Evolutionary conservation across 306 rosid genomes (phyloP), one percentile per base, ranked within the genome.

Genomic region (Cucurbita argyrosperma): DNA sequence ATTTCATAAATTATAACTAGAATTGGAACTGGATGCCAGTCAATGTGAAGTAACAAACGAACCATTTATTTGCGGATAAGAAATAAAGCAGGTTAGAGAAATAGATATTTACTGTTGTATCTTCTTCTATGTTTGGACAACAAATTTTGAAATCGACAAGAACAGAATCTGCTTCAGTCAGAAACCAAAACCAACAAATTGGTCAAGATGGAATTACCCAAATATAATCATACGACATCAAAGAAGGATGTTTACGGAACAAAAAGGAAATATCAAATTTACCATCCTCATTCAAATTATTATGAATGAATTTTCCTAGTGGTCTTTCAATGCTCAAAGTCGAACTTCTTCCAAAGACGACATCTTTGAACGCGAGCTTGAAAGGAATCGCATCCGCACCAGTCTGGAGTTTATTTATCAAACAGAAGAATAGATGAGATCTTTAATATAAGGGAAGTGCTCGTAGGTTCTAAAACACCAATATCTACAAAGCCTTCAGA

Each of bases 321-420:
- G 92, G 81, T 78, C 82, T 69, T 56, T 77, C 78, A 21, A 82
- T 37, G 55, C 78, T 78, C 76, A 72, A 80, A 77, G 76, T 81
- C 80, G 78, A 82, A 46, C 84, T 89, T 79, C 39, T 76, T 63
- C 80, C 76, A 61, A 94, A 94, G 71, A 94, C 79, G 69, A 94
- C 98, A 74, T 94, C 80, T 82, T 78, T 85, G 76, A 90, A 90
- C 79, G 98, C 97, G 72, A 95, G 90, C 78, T 80, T 86, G 84
- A 84, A 89, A 75, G 97, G 95, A 80, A 90, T 76, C 45, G 87
- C 81, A 82, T 94, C 98, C 23, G 90, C 87, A 77, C 89, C 98
- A n/a, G 83, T 79, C 98, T 94, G 89, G 65, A 81, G 59, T 69
- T 57, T 71, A 83, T 57, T 55, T 45, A 67, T 67, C 40, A 77